Conservation (phyloP, 306 rosid genomes). For the Vicia villosa region DNA sequence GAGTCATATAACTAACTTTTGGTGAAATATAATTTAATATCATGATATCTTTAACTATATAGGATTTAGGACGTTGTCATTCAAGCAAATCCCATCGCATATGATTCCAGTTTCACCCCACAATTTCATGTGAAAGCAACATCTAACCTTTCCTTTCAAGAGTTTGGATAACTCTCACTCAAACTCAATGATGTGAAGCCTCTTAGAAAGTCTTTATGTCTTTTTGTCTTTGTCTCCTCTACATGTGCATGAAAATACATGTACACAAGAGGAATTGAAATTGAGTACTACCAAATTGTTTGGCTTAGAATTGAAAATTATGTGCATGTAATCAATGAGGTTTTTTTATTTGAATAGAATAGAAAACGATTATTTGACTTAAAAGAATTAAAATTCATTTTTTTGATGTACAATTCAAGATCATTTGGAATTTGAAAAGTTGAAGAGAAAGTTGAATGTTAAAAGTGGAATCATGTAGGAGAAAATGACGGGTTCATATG, state of each 20-base stretch:
- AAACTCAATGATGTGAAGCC: conserved; percentile 7
- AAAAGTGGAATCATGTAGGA: neutral
- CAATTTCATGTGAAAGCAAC: conserved; percentile 6
- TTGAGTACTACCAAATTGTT: conserved; percentile 23
- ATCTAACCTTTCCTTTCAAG: conserved; percentile 6
- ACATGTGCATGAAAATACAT: conserved; percentile 1
- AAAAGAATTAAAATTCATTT: neutral
- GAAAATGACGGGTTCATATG: conserved; percentile 30
- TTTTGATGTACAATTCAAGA: conserved; percentile 5
- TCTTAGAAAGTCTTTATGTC: conserved; percentile 11
- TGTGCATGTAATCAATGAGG: neutral
- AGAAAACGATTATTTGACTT: conserved; percentile 31
- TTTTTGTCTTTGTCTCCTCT: neutral
- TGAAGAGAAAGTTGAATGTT: conserved; percentile 6
- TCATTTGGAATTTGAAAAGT: conserved; percentile 40
- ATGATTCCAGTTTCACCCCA: conserved; percentile 5
- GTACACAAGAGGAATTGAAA: neutral
- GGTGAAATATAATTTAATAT: too few relatives aligned
- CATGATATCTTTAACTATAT: too few relatives aligned
- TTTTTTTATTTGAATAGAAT: neutral
- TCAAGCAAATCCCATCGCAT: neutral
- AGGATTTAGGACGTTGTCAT: conserved; percentile 33
- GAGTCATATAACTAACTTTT: too few relatives aligned
- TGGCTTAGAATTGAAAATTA: conserved; percentile 23
- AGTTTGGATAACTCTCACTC: conserved; percentile 18